Conservation (phyloP, 1,284 basidiomycete genomes). For the Tilletia horrida region DNA sequence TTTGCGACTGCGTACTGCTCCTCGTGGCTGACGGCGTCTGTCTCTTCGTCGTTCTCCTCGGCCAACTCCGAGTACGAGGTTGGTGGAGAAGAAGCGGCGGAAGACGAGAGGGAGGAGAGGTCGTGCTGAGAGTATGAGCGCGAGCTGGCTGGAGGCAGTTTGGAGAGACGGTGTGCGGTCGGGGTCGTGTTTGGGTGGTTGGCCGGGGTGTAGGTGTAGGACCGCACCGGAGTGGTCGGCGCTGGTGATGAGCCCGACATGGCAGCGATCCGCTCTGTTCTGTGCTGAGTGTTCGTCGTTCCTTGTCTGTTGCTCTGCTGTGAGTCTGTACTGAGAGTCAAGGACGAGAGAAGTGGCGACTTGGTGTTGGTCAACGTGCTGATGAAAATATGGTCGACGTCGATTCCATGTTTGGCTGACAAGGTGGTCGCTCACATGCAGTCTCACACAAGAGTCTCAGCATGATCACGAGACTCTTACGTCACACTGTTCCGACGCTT, state of each 20-base stretch:
- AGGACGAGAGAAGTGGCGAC: neutral
- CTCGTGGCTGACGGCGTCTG: neutral
- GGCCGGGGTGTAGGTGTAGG: conserved; percentile 3
- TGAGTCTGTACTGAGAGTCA: too few relatives aligned
- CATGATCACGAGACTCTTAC: too few relatives aligned
- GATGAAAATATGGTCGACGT: neutral
- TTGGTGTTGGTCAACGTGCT: neutral
- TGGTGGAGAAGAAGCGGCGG: neutral
- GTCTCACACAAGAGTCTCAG: too few relatives aligned
- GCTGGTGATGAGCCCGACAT: neutral
- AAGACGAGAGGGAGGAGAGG: neutral
- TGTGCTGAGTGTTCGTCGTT: neutral
- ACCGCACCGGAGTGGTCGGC: conserved; percentile 7
- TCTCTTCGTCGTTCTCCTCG: neutral
- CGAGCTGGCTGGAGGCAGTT: conserved; percentile 2
- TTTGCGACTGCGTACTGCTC: conserved; percentile 6
- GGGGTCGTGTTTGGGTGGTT: conserved; percentile 6
- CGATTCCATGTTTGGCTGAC: neutral
- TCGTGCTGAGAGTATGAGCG: neutral
- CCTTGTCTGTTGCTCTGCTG: too few relatives aligned
- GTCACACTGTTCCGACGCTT: too few relatives aligned
- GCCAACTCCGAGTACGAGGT: neutral
- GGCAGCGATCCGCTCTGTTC: neutral
- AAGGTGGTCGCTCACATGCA: too few relatives aligned
- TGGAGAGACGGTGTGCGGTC: conserved; percentile 12